These are phyloP conservation scores for Lineolata rhizophorae DNA, from an alignment of 495 filamentous ascomycete species.

Conservation along the genomic window DNA sequence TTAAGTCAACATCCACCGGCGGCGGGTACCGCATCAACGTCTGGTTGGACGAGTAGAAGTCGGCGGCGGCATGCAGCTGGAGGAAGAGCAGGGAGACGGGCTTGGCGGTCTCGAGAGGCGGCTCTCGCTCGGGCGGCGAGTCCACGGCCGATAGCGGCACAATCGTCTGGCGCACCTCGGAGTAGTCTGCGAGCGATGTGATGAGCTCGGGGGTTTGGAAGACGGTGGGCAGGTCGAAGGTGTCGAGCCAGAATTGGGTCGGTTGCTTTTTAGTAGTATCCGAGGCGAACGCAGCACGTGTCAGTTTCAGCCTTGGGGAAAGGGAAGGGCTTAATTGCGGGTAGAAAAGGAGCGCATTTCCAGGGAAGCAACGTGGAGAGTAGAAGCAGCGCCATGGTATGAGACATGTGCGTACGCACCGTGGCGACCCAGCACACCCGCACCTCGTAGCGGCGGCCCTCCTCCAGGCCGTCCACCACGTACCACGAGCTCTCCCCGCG, in stretches of 20 bases:
- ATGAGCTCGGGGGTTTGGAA: slow-evolving; percentile 38
- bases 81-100: slow-evolving; percentile 47
- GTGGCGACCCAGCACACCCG: slow-evolving; percentile 87
- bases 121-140: too few relatives aligned
- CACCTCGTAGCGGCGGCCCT: slow-evolving; percentile 69
- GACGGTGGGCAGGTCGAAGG: slow-evolving; percentile 33
- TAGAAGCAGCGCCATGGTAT: not conserved
- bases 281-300: not conserved
- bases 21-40: slow-evolving; percentile 58
- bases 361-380: too few relatives aligned
- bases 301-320: slow-evolving; percentile 5
- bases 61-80: slow-evolving; percentile 51
- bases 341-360: too few relatives aligned
- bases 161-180: slow-evolving; percentile 13
- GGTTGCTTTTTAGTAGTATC: slow-evolving; percentile 43
- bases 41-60: slow-evolving; percentile 55
- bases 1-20: slow-evolving; percentile 59
- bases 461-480: slow-evolving; percentile 50
- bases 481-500: slow-evolving; percentile 56
- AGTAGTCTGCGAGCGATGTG: slow-evolving; percentile 39
- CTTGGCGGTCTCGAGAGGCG: slow-evolving; percentile 6
- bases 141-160: slow-evolving; percentile 6
- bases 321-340: too few relatives aligned
- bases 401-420: slow-evolving; percentile 27
- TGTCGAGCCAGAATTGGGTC: slow-evolving; percentile 50